These are phyloP conservation scores for Begonia peltatifolia DNA, from an alignment of 306 rosid genomes.

Conservation along the genomic window DNA sequence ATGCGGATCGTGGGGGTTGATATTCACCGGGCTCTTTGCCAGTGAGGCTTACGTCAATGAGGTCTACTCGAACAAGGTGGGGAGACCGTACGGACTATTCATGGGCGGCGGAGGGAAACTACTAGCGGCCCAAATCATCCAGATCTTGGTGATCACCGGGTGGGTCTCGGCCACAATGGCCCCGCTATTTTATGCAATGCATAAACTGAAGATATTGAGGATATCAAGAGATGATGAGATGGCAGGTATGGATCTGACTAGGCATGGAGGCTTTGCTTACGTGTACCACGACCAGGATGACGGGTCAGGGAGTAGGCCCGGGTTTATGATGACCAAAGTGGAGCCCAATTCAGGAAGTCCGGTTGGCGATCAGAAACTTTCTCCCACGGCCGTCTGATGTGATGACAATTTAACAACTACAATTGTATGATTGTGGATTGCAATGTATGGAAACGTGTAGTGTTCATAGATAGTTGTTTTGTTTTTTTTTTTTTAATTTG, in stretches of 20 bases:
- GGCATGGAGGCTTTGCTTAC: slow-evolving; percentile 81
- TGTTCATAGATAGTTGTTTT: too few relatives aligned
- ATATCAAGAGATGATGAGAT: slow-evolving; percentile 44
- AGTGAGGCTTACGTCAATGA: slow-evolving; percentile 31
- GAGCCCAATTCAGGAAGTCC: slow-evolving; percentile 13
- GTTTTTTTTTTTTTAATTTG: too few relatives aligned
- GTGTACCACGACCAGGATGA: slow-evolving; percentile 31
- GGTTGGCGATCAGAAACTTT: neutral
- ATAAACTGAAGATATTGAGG: slow-evolving; percentile 39
- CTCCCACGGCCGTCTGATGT: neutral
- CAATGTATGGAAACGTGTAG: too few relatives aligned
- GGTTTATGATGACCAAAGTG: slow-evolving; percentile 16
- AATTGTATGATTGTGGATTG: too few relatives aligned
- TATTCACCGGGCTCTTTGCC: slow-evolving; percentile 63
- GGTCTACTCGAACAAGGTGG: slow-evolving; percentile 14
- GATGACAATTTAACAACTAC: neutral
- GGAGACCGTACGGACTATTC: slow-evolving; percentile 42
- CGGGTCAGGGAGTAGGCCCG: slow-evolving; percentile 5
- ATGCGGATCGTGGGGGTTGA: slow-evolving; percentile 70
- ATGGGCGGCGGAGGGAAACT: slow-evolving; percentile 64
- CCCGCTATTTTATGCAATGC: slow-evolving; percentile 39
- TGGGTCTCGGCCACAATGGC: slow-evolving; percentile 78
- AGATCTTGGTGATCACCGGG: slow-evolving; percentile 35
- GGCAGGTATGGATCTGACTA: slow-evolving; percentile 61
- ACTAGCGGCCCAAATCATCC: slow-evolving; percentile 47